These are phyloP conservation scores for Ophiostoma ips DNA, from an alignment of 2,329 filamentous ascomycete species.

Conservation along the genomic window DNA sequence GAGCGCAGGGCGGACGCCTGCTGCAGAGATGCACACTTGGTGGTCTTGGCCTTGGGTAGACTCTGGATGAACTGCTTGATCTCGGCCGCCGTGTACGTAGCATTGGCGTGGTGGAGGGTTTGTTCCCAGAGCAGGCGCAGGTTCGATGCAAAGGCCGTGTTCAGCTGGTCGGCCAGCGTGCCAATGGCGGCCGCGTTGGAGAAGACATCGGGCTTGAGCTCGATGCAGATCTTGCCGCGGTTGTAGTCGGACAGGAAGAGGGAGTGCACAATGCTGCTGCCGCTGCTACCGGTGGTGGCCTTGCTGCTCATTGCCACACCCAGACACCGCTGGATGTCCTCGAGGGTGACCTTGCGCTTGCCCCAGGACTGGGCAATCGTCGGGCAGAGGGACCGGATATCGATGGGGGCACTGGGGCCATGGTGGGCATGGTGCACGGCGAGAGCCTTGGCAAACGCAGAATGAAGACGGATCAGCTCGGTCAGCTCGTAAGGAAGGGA, in stretches of 20 bases:
- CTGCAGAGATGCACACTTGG: conserved; percentile 33
- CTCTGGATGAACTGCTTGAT: conserved; percentile 36
- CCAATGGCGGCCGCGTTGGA: conserved; percentile 25
- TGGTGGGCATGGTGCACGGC: conserved; percentile 58
- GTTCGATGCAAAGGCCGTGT: conserved; percentile 39
- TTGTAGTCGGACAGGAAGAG: conserved; percentile 31
- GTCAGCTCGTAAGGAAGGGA: conserved; percentile 37
- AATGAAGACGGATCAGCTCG: conserved; percentile 50
- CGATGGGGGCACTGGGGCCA: conserved; percentile 46
- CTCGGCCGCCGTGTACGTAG: conserved; percentile 15
- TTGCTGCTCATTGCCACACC: conserved; percentile 33
- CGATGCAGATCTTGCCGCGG: conserved; percentile 37
- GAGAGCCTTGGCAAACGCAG: conserved; percentile 53
- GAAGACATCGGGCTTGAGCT: conserved; percentile 28
- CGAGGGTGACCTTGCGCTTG: conserved; percentile 49
- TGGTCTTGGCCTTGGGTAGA: conserved; percentile 42
- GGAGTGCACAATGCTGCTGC: background rate
- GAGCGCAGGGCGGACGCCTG: conserved; percentile 43
- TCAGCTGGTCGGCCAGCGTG: conserved; percentile 32
- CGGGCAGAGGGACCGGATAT: conserved; percentile 45
- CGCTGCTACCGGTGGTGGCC: background rate
- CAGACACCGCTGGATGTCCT: conserved; percentile 53
- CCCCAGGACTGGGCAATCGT: conserved; percentile 57
- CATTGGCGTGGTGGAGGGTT: conserved; percentile 3
- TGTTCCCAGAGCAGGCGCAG: conserved; percentile 32